Conservation (phyloP, 805 yeast species). For the Candida broadrunensis region DNA sequence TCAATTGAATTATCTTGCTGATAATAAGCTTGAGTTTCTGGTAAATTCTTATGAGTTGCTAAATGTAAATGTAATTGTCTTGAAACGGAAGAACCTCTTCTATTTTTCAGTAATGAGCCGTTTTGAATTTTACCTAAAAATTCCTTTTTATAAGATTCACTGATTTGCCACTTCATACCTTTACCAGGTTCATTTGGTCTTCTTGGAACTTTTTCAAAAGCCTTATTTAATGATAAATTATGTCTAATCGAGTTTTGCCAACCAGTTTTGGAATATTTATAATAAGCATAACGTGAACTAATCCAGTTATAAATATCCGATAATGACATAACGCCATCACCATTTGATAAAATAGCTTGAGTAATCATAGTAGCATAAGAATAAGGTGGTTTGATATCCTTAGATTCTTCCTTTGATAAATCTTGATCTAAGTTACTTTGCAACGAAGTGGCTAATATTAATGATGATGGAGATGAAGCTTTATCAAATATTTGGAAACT, state of each 20-base stretch:
- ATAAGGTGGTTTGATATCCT: slow-evolving; percentile 93
- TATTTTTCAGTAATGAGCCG: slow-evolving; percentile 70
- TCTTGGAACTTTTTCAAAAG: slow-evolving; percentile 96
- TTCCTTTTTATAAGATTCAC: slow-evolving; percentile 79
- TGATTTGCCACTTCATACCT: slow-evolving; percentile 99
- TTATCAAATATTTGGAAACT: slow-evolving; percentile 57
- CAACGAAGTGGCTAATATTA: slow-evolving; percentile 38
- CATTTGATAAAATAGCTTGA: slow-evolving; percentile 87
- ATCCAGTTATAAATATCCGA: slow-evolving; percentile 94
- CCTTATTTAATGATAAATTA: slow-evolving; percentile 89
- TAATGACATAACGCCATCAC: slow-evolving; percentile 83
- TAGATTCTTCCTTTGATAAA: slow-evolving; percentile 84
- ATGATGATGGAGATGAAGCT: slow-evolving; percentile 32
- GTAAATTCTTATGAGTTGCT: slow-evolving; percentile 53
- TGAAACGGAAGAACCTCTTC: slow-evolving; percentile 79
- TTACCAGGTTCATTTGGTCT: slow-evolving; percentile 96
- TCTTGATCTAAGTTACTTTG: slow-evolving; percentile 54
- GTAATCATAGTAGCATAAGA: slow-evolving; percentile 98
- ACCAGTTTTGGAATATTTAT: slow-evolving; percentile 88
- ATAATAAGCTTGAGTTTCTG: slow-evolving; percentile 39
- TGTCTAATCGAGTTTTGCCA: slow-evolving; percentile 99
- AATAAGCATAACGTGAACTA: slow-evolving; percentile 81
- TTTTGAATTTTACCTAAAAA: slow-evolving; percentile 75
- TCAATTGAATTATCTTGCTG: slow-evolving; percentile 15
- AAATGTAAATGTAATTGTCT: slow-evolving; percentile 76